Evolutionary conservation across 176 grass and related monocot species (phyloP), one percentile per base, ranked within the genome.

Genomic region (Poa annua): DNA sequence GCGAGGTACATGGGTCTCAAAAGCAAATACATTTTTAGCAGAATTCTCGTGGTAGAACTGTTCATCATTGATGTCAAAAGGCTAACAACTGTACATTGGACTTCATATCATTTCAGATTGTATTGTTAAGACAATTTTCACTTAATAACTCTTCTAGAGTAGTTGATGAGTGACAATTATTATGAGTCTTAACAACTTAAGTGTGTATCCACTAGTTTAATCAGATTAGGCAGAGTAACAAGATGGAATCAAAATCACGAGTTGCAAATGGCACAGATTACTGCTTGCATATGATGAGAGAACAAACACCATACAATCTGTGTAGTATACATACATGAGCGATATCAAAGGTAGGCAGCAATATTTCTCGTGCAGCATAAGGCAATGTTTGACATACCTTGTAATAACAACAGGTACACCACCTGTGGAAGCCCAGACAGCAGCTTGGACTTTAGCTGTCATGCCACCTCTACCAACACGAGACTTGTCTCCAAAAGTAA

Each of bases 401-500:
- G 89, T 89, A 68, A 98, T 96, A 48, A 98, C 89, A 80, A 98
- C 96, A 80, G 96, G 96, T 33, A 84, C 91, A 78, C 92, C 92
- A 73, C 91, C 89, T 34, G 69, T 91, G 78, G 96, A 90, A 90
- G 93, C 87, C 85, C 81, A 91, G 2, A 91, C 78, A 78, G 96
- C 93, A 65, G 96, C 93, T 84, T 98, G 88, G 33, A 98, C 96
- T 87, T 98, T 98, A 69, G 96, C 96, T 64, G 92, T 92, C 96
- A 99, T 99, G 19, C 96, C 96, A 54, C 96, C 96, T 85, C 96
- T 94, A 73, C 96, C 96, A 42, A 99, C 91, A 87, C 96, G 91
- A 1, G 96, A 99, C 76, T 99, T 99, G 85, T 99, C 96, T 48
- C 96, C 96, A 81, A 99, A 99, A 78, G 93, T 96, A 70, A 99